A percentile compares a stretch with the other conserved stretches of the same genome.
These are phyloP conservation scores for Russula foetens DNA, from an alignment of 768 basidiomycete genomes.

Conservation along the genomic window DNA sequence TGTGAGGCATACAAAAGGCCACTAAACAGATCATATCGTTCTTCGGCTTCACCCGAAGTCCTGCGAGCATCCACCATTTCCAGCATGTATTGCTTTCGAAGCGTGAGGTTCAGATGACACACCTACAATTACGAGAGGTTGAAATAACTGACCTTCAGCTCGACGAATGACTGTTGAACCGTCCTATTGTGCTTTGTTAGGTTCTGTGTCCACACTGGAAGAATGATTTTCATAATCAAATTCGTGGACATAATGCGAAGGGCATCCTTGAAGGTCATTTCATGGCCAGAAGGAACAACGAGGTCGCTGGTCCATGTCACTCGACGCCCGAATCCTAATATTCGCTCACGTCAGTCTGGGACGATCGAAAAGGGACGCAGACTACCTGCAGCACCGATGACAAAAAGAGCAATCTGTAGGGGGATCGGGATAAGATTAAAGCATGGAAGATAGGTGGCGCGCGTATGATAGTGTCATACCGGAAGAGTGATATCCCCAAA, in stretches of 20 bases:
- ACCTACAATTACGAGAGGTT: neutral
- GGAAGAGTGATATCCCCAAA: slow-evolving; percentile 45
- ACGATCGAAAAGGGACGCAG: neutral
- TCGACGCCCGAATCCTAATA: slow-evolving; percentile 38
- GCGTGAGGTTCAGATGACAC: neutral
- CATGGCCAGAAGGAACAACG: slow-evolving; percentile 34
- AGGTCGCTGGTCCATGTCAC: slow-evolving; percentile 43
- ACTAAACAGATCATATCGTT: slow-evolving; percentile 24
- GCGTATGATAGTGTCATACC: too few relatives aligned
- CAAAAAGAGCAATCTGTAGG: slow-evolving; percentile 43
- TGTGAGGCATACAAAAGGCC: slow-evolving; percentile 21
- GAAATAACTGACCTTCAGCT: slow-evolving; percentile 32
- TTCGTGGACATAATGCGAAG: slow-evolving; percentile 36
- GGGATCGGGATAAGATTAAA: neutral
- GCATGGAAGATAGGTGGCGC: neutral
- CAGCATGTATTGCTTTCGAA: slow-evolving; percentile 21
- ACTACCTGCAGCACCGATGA: slow-evolving; percentile 42
- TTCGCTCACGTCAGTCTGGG: neutral
- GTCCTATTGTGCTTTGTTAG: slow-evolving; percentile 29
- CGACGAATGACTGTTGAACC: slow-evolving; percentile 34
- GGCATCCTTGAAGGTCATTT: slow-evolving; percentile 44
- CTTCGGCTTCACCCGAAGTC: slow-evolving; percentile 15
- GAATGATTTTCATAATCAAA: slow-evolving; percentile 30
- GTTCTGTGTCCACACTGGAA: slow-evolving; percentile 36
- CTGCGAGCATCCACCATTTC: slow-evolving; percentile 23